phyloP scores from a whole-genome alignment of 2,329 filamentous ascomycete genomes.

The Zalaria sp. region DNA sequence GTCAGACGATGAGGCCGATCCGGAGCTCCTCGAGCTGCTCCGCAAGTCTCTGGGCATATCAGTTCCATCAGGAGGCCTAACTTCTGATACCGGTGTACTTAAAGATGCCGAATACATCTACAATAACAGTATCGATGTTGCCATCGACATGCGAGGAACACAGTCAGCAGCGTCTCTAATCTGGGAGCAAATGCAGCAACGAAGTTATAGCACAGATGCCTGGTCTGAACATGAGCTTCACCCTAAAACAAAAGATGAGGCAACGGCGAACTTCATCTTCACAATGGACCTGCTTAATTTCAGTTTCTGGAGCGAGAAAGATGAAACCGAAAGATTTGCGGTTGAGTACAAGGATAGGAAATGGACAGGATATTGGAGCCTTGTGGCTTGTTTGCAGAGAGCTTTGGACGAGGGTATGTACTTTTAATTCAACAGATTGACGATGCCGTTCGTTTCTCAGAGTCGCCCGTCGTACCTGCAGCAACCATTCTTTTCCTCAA shows the following conservation, averaged over 20 bases:
- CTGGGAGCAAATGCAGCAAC: slow-evolving; percentile 67
- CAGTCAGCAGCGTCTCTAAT: slow-evolving; percentile 72
- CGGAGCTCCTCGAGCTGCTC: slow-evolving; percentile 73
- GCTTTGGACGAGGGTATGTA: slow-evolving; percentile 70
- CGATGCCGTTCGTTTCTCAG: neutral
- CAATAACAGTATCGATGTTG: slow-evolving; percentile 86
- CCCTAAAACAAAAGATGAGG: slow-evolving; percentile 66
- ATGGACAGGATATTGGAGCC: slow-evolving; percentile 93
- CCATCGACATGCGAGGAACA: slow-evolving; percentile 67
- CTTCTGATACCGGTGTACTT: slow-evolving; percentile 70
- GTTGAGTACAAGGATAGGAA: slow-evolving; percentile 66
- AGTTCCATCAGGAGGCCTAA: slow-evolving; percentile 8
- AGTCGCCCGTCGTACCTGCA: no score
- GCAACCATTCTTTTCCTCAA: no score
- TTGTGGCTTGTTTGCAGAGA: slow-evolving; percentile 75
- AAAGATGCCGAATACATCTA: slow-evolving; percentile 74
- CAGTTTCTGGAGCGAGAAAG: slow-evolving; percentile 72
- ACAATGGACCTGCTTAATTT: slow-evolving; percentile 96
- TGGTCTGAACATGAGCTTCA: slow-evolving; percentile 88
- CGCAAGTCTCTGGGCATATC: slow-evolving; percentile 55
- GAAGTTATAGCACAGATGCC: slow-evolving; percentile 66
- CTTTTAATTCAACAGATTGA: neutral
- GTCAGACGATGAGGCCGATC: slow-evolving; percentile 87
- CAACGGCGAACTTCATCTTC: slow-evolving; percentile 73
- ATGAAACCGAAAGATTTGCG: slow-evolving; percentile 60